Conservation (phyloP, 805 yeast genomes). For the Nakazawaea wyomingensis region DNA sequence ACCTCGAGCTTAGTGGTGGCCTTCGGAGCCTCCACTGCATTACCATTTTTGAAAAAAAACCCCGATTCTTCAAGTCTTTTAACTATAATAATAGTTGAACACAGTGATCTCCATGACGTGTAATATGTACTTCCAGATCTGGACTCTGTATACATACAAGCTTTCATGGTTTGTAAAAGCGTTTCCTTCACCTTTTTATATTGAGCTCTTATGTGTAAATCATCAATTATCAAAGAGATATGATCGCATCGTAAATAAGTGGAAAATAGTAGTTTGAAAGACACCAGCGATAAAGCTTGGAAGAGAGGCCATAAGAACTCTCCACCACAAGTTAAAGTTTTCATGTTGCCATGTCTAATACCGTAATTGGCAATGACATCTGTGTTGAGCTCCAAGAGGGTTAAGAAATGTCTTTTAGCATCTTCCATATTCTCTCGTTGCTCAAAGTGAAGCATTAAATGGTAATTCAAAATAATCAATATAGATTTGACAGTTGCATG, state of each 20-base stretch:
- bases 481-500: slow-evolving; percentile 28
- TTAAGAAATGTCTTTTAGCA: slow-evolving; percentile 33
- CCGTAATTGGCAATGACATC: slow-evolving; percentile 31
- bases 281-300: slow-evolving; percentile 23
- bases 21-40: not conserved
- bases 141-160: slow-evolving; percentile 23
- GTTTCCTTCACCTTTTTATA: slow-evolving; percentile 4
- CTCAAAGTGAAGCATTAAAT: slow-evolving; percentile 37
- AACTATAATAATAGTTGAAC: too few species aligned
- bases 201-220: not conserved
- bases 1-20: not conserved
- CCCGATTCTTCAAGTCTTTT: not conserved
- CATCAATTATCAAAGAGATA: not conserved
- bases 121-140: not conserved
- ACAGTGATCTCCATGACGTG: slow-evolving; percentile 5
- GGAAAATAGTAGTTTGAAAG: slow-evolving; percentile 14
- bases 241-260: slow-evolving; percentile 26
- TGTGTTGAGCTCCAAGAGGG: slow-evolving; percentile 29
- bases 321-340: not conserved
- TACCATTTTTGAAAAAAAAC: not conserved
- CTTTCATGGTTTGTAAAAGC: slow-evolving; percentile 32
- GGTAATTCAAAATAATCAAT: slow-evolving; percentile 34
- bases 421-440: slow-evolving; percentile 20
- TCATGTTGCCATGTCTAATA: slow-evolving; percentile 17
- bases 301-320: slow-evolving; percentile 19